Conservation (phyloP, 768 basidiomycete genomes). For the Suillus brevipes region DNA sequence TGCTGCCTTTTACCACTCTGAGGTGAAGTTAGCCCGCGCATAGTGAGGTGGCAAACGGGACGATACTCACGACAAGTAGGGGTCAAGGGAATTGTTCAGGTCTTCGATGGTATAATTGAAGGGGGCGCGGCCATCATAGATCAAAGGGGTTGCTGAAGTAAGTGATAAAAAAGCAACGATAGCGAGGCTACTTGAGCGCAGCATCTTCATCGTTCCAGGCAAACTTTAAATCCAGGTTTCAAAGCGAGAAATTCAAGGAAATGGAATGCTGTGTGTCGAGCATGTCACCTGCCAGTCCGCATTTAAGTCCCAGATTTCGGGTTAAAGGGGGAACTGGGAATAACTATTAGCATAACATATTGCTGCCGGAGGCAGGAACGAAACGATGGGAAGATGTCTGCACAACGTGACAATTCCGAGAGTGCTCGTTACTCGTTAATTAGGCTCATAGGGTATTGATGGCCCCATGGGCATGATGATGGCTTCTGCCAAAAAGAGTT, state of each 20-base stretch:
- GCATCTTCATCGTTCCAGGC: background rate
- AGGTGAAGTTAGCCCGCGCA: background rate
- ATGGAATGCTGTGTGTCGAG: background rate
- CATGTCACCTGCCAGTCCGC: background rate
- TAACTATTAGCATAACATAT: background rate
- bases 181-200: background rate
- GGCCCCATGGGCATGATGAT: background rate
- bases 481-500: too few relatives aligned
- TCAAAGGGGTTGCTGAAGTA: constrained; percentile 30
- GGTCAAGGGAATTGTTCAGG: constrained; percentile 48
- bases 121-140: constrained; percentile 58
- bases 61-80: constrained; percentile 52
- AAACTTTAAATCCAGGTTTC: background rate
- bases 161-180: constrained; percentile 6
- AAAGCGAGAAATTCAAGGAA: background rate
- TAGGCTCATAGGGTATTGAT: background rate
- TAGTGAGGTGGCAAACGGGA: background rate
- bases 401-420: background rate
- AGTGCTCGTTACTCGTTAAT: background rate
- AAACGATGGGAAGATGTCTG: constrained; percentile 4
- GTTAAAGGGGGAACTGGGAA: background rate
- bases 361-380: background rate
- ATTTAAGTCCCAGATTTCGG: background rate
- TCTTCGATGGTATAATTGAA: constrained; percentile 42
- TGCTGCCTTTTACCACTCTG: constrained; percentile 56